Percentiles rank a stretch among this genome's conserved stretches.
Conservation (phyloP, 1,284 basidiomycete species). For the Heliocybe sulcata region DNA sequence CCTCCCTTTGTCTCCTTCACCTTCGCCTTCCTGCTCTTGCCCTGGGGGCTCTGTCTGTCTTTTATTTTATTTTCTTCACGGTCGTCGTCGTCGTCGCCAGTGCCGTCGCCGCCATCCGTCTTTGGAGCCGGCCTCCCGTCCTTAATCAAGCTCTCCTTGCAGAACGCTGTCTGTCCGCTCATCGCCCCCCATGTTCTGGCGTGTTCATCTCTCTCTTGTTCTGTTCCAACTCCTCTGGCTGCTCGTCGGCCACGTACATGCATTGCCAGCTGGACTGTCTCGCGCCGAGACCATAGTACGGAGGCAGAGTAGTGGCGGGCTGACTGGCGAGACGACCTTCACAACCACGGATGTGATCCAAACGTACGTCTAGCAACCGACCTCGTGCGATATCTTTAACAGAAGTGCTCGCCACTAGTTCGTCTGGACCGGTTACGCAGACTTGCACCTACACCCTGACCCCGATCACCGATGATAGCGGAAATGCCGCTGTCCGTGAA, state of each 20-base stretch:
- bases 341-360: slow-evolving; percentile 20
- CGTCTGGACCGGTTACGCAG: slow-evolving; percentile 46
- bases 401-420: slow-evolving; percentile 13
- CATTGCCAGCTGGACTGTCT: slow-evolving; percentile 13
- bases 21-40: slow-evolving; percentile 27
- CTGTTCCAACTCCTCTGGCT: slow-evolving; percentile 24
- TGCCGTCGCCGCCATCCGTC: slow-evolving; percentile 27
- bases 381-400: neutral
- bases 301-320: slow-evolving; percentile 14
- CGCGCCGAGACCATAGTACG: slow-evolving; percentile 2
- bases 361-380: slow-evolving; percentile 22
- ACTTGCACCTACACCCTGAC: slow-evolving; percentile 60
- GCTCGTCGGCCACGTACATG: slow-evolving; percentile 18
- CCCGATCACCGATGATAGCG: slow-evolving; percentile 36
- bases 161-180: slow-evolving; percentile 23
- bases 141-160: slow-evolving; percentile 12
- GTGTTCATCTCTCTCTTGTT: slow-evolving; percentile 22
- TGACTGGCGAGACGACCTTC: slow-evolving; percentile 21
- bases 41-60: slow-evolving; percentile 50
- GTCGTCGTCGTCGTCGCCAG: slow-evolving; percentile 21
- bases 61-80: slow-evolving; percentile 27
- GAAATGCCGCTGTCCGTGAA: slow-evolving; percentile 44
- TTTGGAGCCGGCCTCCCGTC: slow-evolving; percentile 38
- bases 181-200: slow-evolving; percentile 15
- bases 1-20: slow-evolving; percentile 10